Percentiles rank a stretch among this genome's conserved stretches.
These are phyloP conservation scores for Lactifluus piperatus DNA, from an alignment of 768 basidiomycete species.

Conservation along the genomic window DNA sequence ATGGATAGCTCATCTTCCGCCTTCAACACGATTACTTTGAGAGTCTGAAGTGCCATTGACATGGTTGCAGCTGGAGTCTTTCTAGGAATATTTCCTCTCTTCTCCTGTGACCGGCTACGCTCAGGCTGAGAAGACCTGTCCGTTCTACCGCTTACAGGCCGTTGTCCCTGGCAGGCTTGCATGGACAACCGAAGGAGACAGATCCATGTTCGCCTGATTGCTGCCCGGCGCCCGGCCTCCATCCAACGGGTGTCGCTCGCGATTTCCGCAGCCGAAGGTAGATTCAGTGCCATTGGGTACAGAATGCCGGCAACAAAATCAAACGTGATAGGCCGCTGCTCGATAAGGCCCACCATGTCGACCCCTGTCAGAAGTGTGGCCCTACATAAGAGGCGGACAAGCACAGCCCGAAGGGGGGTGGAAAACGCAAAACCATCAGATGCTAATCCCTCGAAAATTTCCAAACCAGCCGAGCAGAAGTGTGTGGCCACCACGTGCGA, in stretches of 20 bases:
- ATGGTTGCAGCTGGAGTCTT: constrained; percentile 26
- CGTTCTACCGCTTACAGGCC: constrained; percentile 24
- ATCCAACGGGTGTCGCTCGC: constrained; percentile 33
- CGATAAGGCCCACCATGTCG: constrained; percentile 49
- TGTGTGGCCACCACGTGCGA: constrained; percentile 29
- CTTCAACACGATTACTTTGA: constrained; percentile 59
- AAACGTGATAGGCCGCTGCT: constrained; percentile 45
- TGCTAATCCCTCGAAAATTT: constrained; percentile 30
- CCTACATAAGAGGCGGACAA: constrained; percentile 28
- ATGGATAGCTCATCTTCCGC: constrained; percentile 51
- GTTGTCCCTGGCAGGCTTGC: constrained; percentile 36
- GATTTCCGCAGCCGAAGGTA: constrained; percentile 44
- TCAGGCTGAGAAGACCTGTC: constrained; percentile 26
- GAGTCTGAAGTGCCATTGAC: constrained; percentile 50
- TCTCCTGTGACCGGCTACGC: constrained; percentile 42
- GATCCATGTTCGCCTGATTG: constrained; percentile 46
- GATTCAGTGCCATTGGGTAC: constrained; percentile 46
- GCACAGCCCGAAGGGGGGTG: constrained; percentile 23
- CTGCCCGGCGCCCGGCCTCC: constrained; percentile 39
- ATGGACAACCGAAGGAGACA: constrained; percentile 54
- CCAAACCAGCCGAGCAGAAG: constrained; percentile 30
- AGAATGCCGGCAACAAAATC: constrained; percentile 57
- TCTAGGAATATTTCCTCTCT: constrained; percentile 23
- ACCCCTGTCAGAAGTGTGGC: constrained; percentile 40
- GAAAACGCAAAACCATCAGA: constrained; percentile 27